phyloP scores from a whole-genome alignment of 177 flowering plant genomes.

The Tripterygium wilfordii region DNA sequence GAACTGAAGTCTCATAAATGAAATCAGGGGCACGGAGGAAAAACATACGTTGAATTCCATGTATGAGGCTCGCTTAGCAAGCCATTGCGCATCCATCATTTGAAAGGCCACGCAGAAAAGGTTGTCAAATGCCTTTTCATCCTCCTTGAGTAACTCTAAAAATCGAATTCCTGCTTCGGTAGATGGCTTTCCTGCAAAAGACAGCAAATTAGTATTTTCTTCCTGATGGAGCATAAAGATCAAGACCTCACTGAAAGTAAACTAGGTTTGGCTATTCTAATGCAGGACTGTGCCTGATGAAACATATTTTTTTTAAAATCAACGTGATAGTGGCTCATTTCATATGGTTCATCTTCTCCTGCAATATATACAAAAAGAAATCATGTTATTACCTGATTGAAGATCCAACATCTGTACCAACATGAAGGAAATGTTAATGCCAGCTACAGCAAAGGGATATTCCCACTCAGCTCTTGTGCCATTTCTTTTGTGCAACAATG shows the following conservation, averaged over 20 bases:
- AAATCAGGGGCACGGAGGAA: background rate
- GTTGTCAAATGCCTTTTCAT: conserved; percentile 76
- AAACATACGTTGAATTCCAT: conserved; percentile 74
- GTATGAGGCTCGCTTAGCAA: conserved; percentile 79
- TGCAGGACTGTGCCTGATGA: too few relatives aligned
- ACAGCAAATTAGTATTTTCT: too few relatives aligned
- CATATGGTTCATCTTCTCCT: too few relatives aligned
- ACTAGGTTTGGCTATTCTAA: too few relatives aligned
- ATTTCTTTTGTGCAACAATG: conserved; percentile 61
- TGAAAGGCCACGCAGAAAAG: conserved; percentile 69
- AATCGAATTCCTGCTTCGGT: conserved; percentile 49
- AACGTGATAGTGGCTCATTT: too few relatives aligned
- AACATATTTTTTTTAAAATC: too few relatives aligned
- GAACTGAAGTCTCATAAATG: too few relatives aligned
- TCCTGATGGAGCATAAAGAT: too few relatives aligned
- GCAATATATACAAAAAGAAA: too few relatives aligned
- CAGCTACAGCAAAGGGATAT: conserved; percentile 88
- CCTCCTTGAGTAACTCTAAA: conserved; percentile 49
- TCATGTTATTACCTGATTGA: conserved; percentile 74
- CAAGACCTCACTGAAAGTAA: too few relatives aligned
- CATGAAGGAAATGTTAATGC: conserved; percentile 80
- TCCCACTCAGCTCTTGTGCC: conserved; percentile 84
- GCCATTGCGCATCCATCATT: conserved; percentile 90
- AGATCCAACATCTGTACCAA: conserved; percentile 77
- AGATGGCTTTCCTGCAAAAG: conserved; percentile 51